A percentile compares a stretch with the other conserved stretches of the same genome.
Evolutionary conservation across 2,329 filamentous ascomycete species (phyloP).

Genomic region (Fusarium staphyleae): DNA sequence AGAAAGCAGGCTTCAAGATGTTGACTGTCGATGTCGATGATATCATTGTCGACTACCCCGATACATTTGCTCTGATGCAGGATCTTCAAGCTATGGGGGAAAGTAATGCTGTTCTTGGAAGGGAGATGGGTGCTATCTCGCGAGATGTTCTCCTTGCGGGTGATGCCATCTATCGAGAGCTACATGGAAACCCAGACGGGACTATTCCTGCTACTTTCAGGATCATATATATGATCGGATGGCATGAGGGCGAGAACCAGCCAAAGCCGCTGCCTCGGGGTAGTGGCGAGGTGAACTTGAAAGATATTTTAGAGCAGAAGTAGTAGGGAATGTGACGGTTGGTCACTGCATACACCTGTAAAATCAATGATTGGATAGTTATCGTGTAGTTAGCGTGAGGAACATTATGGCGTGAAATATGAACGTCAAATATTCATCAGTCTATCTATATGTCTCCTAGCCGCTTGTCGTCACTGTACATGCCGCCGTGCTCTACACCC

Average conservation of each 20-base stretch:
- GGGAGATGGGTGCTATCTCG: slow-evolving; percentile 79
- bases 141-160: slow-evolving; percentile 86
- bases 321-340: slow-evolving; percentile 33
- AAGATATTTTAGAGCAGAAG: slow-evolving; percentile 72
- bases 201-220: slow-evolving; percentile 89
- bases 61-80: slow-evolving; percentile 88
- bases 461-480: slow-evolving; percentile 16
- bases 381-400: too few relatives aligned
- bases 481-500: slow-evolving; percentile 53
- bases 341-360: slow-evolving; percentile 20
- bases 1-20: slow-evolving; percentile 90
- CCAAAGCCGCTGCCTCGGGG: slow-evolving; percentile 81
- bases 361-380: slow-evolving; percentile 5
- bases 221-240: slow-evolving; percentile 98
- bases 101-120: slow-evolving; percentile 84
- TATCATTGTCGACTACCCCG: slow-evolving; percentile 92
- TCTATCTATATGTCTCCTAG: slow-evolving; percentile 27
- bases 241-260: slow-evolving; percentile 85
- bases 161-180: slow-evolving; percentile 84
- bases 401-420: slow-evolving; percentile 3
- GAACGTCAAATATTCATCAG: slow-evolving; percentile 20
- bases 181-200: slow-evolving; percentile 84
- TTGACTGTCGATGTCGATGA: slow-evolving; percentile 97
- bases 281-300: slow-evolving; percentile 85
- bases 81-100: slow-evolving; percentile 98